Evolutionary conservation across 352 stramenopile genomes (phyloP), one percentile per base, ranked within the genome.

Genomic region (Globisporangium splendens): DNA sequence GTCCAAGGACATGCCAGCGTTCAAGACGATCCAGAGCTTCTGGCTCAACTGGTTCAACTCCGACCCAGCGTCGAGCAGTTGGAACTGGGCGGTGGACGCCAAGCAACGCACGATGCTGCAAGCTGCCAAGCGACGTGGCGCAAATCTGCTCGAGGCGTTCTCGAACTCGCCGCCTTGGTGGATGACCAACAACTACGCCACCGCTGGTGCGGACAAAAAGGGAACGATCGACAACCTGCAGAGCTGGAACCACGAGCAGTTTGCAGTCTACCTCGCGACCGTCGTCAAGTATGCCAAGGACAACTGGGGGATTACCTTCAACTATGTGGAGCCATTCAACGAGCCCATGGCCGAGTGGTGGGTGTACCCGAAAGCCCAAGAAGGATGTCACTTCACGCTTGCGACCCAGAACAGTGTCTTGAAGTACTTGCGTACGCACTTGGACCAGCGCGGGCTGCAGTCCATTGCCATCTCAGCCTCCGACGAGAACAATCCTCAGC

Each of bases 151-250:
- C 3, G 77, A 88, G 39, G 73, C 73, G 0, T 86, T 85, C 47
- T 81, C 75, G 5, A 86, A 88, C 54, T 73, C 77, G 44, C 75
- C 75, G 6, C 77, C 77, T 13, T 88, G 77, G 77, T 88, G 77
- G 77, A 88, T 86, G 77, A 81, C 62, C 33, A 69, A 65, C 56
- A 86, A 86, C 58, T 62, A 75, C 49, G 71, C 75, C 0, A 76
- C 75, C 13, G 75, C 77, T 13, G 77, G 77, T 39, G 75, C 66
- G 41, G 56, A 63, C 17, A 67, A 60, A 7, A 67, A 63, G 11
- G 65, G 75, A 21, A 66, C 54, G 8, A 69, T 69, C 21, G 73
- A 83, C 55, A 88, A 88, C 46, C 55, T 86, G 11, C 68, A 81
- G 43, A 57, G 53, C 31, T 80, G 70, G 73, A 82, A 80, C 58